Conservation (phyloP, 176 grass and related monocot genomes). For the Hyparrhenia diplandra region DNA sequence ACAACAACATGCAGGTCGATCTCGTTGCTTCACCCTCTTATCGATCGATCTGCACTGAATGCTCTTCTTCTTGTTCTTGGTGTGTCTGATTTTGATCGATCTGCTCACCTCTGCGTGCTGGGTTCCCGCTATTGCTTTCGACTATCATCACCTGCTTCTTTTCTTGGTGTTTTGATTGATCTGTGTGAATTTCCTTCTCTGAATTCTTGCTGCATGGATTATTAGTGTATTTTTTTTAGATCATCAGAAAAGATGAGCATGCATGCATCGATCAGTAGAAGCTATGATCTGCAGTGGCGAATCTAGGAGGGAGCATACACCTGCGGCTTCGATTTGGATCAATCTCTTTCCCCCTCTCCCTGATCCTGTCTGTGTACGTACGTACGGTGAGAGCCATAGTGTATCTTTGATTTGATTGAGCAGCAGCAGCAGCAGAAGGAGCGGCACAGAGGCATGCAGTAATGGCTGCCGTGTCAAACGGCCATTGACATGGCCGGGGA, state of each 20-base stretch:
- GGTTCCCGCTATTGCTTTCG: neutral
- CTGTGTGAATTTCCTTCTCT: neutral
- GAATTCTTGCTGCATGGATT: neutral
- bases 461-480: constrained; percentile 24
- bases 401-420: constrained; percentile 54
- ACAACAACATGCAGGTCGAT: constrained; percentile 88
- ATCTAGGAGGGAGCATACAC: constrained; percentile 25
- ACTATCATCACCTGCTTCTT: neutral
- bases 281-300: neutral
- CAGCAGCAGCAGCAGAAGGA: neutral
- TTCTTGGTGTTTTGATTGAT: neutral
- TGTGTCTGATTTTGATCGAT: constrained; percentile 1
- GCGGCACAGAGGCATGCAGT: constrained; percentile 22
- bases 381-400: neutral
- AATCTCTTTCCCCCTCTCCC: neutral
- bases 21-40: too few relatives aligned
- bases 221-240: neutral
- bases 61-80: neutral
- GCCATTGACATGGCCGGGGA: constrained; percentile 33
- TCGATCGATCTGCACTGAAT: neutral
- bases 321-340: neutral
- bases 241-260: neutral
- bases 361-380: neutral
- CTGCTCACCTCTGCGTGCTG: neutral
- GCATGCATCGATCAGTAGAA: neutral